phyloP scores from a whole-genome alignment of 139 green algal genomes.

The Deuterostichococcus epilithicus region DNA sequence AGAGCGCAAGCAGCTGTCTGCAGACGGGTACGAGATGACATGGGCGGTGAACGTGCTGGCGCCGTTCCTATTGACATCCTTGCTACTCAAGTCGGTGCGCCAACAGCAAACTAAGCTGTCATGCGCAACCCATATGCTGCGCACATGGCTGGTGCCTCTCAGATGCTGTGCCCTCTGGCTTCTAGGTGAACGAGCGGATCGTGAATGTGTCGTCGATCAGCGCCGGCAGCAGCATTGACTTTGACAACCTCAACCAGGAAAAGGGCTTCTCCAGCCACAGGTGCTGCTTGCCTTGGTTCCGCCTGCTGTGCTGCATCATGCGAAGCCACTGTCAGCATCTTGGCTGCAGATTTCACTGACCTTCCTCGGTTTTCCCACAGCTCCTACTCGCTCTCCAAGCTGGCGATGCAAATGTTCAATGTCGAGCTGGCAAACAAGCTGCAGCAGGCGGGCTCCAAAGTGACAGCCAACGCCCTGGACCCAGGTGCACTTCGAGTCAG shows the following conservation, averaged over 20 bases:
- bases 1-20: slow-evolving; percentile 20
- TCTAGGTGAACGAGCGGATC: slow-evolving; percentile 35
- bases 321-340: too few relatives aligned
- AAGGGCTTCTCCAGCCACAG: slow-evolving; percentile 22
- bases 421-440: slow-evolving; percentile 38
- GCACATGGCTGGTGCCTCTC: too few relatives aligned
- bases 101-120: too few relatives aligned
- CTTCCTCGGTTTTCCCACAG: too few relatives aligned
- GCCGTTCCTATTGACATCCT: slow-evolving; percentile 56
- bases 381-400: slow-evolving; percentile 62
- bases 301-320: too few relatives aligned
- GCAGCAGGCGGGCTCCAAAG: slow-evolving; percentile 4
- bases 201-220: slow-evolving; percentile 59
- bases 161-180: not conserved
- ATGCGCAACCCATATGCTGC: too few relatives aligned
- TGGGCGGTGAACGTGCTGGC: slow-evolving; percentile 70
- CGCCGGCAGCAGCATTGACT: slow-evolving; percentile 54
- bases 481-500: slow-evolving; percentile 50
- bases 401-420: slow-evolving; percentile 52
- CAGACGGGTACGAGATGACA: slow-evolving; percentile 63
- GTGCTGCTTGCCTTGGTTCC: not conserved
- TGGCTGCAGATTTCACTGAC: too few relatives aligned
- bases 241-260: slow-evolving; percentile 56
- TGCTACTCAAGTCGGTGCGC: slow-evolving; percentile 33
- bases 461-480: slow-evolving; percentile 57